Evolutionary conservation across 352 stramenopile genomes (phyloP), one percentile per base, ranked within the genome.

Genomic region (Bremia lactucae): DNA sequence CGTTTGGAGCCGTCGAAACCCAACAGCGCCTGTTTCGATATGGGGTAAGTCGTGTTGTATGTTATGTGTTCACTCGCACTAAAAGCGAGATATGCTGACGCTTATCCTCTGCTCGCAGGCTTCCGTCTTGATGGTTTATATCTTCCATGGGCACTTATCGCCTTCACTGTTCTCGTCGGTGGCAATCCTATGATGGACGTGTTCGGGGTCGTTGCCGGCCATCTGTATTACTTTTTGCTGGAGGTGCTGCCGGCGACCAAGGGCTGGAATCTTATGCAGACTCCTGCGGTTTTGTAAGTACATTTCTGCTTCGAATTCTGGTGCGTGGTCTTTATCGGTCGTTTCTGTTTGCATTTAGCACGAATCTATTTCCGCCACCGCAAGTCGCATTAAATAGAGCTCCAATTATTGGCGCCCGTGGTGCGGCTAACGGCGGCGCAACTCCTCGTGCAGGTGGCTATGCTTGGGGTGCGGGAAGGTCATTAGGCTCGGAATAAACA

Each of bases 181-280:
- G 74, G 76, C 31, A 90, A 76, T 47, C 81, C 83, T 14, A 86
- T 95, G 36, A 87, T 86, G 65, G 77, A 94, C 49, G 55, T 94
- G 36, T 81, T 92, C 20, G 83, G 83, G 1, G 70, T 95, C 10
- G 51, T 92, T 8, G 79, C 83, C 5, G 83, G 81, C 14, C 83
- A 95, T 59, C 44, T 93, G 26, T 95, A 93, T 69, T 95, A 95
- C 62, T 95, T 94, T 36, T 36, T 93, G 36, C 57, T 93, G 34
- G 83, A 95, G 55, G 78, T 93, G 42, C 62, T 93, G 22, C 83
- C 83, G 11, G 65, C 72, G 31, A 89, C 76, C 21, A 90, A 93
- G 55, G 78, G 79, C 18, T 89, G 77, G 76, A 86, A 75, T 40
- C 42, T 91, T 31, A 51, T 93, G 50, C 72, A 91, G 52, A 93